Base-by-base conservation (phyloP, 2,329 filamentous ascomycete species). In the Tolypocladium ophioglossoides region DNA sequence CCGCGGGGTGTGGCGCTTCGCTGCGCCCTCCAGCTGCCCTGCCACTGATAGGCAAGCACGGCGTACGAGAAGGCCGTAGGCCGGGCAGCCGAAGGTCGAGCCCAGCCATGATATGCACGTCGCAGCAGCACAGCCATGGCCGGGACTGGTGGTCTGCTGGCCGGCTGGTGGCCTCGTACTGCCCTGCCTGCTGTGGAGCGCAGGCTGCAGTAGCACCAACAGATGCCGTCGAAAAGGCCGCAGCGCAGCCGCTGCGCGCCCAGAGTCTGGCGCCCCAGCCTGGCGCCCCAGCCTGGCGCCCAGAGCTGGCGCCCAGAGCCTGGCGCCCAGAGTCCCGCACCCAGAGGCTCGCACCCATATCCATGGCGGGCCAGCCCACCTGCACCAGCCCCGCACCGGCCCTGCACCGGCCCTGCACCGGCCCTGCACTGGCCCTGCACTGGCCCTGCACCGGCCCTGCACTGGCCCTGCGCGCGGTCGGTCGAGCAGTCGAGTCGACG, bases 1-100 rank as follows among this genome's bases (percentile, higher is more conserved):
- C 18, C 27, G 24, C 44, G 12, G 22, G 34, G 40, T 51, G 54
- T 56, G 52, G 55, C 55, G 55, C 40, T 40, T 49, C 49, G 49
- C 47, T 52, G 54, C 54, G 46, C 22, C 52, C 50, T 56, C 52
- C 55, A 56, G 52, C 55, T 54, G 47, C 24, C n/a, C n/a, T n/a
- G n/a, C n/a, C n/a, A n/a, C n/a, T n/a, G n/a, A n/a, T n/a, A n/a
- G n/a, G n/a, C n/a, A n/a, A n/a, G n/a, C n/a, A n/a, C n/a, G n/a
- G n/a, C n/a, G n/a, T n/a, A n/a, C n/a, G n/a, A n/a, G n/a, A n/a
- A n/a, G n/a, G n/a, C n/a, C n/a, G n/a, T n/a, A n/a, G n/a, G n/a
- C n/a, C n/a, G n/a, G n/a, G 40, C 30, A 53, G 22, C 14, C 20
- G 40, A 24, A 44, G 20, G 40, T 44, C 40, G 40, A 22, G 5